Evolutionary conservation across 2,329 filamentous ascomycete species (phyloP), one percentile per base, ranked within the genome.

Genomic region (Colletotrichum tabaci): DNA sequence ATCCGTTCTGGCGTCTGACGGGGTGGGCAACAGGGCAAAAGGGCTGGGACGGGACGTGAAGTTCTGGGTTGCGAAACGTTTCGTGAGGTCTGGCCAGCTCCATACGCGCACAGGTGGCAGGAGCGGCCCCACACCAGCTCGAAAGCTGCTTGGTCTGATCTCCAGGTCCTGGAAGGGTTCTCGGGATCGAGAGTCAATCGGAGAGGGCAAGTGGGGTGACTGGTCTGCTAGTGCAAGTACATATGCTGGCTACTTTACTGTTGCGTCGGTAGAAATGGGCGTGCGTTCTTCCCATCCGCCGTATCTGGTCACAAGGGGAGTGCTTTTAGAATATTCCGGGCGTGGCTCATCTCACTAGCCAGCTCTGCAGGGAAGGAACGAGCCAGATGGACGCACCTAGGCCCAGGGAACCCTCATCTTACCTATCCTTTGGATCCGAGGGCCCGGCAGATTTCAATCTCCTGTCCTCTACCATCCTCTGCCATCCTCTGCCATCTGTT

Each of bases 121-220:
- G 66, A 60, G 74, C 65, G 74, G 68, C 56, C 69, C 66, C 76
- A 79, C 67, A 47, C n/a, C 58, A 79, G 78, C 81, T 81, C 70
- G 65, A 61, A 67, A 74, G 66, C 79, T 76, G 73, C 80, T 80
- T 80, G 79, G 77, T 74, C 75, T 80, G 80, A 82, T 82, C 76
- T 73, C 74, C 75, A 80, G 65, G 74, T 57, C 71, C 55, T 42
- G 40, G 73, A 74, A 76, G 75, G 75, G 74, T 53, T 69, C 66
- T 69, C n/a, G 53, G 46, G 40, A 72, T 72, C 69, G 67, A 70
- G 63, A 69, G 69, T 72, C 46, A 50, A 72, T 72, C 69, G 69
- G 69, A 71, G 18, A 67, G 53, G 65, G 65, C 8, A 40, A 55
- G 68, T 47, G 65, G 68, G 58, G 35, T 49, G 8, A 23, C 44